Evolutionary conservation across 2,329 filamentous ascomycete species (phyloP).

Genomic region (Aspergillus versicolor): DNA sequence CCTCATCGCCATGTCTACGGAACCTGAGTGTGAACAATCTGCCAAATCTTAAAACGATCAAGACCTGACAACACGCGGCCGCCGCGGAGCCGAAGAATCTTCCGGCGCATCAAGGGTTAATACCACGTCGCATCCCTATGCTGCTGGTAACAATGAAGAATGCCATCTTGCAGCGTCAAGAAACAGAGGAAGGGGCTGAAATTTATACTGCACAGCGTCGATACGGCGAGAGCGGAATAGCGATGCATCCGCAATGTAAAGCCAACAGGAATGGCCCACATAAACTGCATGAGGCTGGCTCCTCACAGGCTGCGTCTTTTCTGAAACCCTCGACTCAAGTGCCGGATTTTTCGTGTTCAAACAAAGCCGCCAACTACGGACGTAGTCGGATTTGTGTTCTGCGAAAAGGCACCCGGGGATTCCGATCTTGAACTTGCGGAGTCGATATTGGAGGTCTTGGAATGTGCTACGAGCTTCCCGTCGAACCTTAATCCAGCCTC

Average conservation of each 20-base stretch:
- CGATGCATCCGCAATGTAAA: not conserved
- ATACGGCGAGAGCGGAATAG: not conserved
- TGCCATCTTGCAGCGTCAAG: not conserved
- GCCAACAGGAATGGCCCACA: not conserved
- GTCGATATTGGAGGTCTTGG: not conserved
- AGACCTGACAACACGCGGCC: not conserved
- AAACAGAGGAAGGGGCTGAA: not conserved
- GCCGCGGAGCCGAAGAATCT: not conserved
- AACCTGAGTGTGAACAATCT: not conserved
- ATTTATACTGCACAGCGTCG: not conserved
- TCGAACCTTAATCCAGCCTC: not conserved
- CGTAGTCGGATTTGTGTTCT: not conserved
- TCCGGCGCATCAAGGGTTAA: not conserved
- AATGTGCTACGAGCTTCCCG: not conserved
- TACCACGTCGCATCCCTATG: not conserved
- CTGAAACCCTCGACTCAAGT: conserved; percentile 1
- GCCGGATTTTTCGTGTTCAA: not conserved
- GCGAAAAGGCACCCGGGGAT: not conserved
- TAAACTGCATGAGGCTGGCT: not conserved
- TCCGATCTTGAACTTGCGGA: not conserved
- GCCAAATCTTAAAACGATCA: not conserved
- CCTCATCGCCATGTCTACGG: not conserved
- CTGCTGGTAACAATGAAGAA: not conserved
- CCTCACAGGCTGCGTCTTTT: conserved; percentile 5
- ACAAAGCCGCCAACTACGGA: not conserved